A percentile compares a stretch with the other conserved stretches of the same genome.
Evolutionary conservation across 176 grass and related monocot species (phyloP).

Genomic region (Luzula sylvatica): DNA sequence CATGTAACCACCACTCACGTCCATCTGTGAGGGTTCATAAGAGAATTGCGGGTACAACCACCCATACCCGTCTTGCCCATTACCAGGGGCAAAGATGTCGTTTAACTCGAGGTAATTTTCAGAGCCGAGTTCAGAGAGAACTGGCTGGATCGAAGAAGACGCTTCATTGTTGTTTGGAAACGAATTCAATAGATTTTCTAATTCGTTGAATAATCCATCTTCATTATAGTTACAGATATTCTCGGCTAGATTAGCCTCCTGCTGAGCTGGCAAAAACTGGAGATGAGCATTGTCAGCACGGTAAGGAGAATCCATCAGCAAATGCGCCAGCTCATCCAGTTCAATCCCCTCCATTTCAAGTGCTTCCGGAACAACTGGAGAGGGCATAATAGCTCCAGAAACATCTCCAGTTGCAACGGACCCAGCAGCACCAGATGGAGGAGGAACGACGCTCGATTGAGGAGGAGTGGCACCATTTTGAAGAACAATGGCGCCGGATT

Average conservation of each 20-base stretch:
- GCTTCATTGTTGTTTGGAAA: not conserved
- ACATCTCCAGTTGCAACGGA: not conserved
- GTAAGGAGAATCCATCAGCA: constrained; percentile 28
- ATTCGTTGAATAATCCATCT: constrained; percentile 28
- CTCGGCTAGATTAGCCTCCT: constrained; percentile 22
- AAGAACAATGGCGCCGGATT: not conserved
- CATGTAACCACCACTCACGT: not conserved
- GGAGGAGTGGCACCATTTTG: no score
- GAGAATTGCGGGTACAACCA: not conserved
- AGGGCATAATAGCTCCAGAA: not conserved
- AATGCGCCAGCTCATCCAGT: constrained; percentile 46
- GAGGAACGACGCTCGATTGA: not conserved
- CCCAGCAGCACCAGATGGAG: constrained; percentile 1
- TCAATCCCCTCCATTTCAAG: constrained; percentile 31
- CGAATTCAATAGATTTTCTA: constrained; percentile 24
- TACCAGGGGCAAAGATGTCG: constrained; percentile 30
- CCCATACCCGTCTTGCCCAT: no score
- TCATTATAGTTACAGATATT: constrained; percentile 14
- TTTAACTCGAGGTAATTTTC: constrained; percentile 49
- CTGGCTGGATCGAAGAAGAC: not conserved
- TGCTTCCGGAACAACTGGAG: constrained; percentile 11
- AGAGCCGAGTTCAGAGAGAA: constrained; percentile 19
- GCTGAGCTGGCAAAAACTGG: constrained; percentile 28
- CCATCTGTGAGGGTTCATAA: not conserved
- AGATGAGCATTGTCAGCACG: not conserved